Evolutionary conservation across 2,329 filamentous ascomycete species (phyloP).

Genomic region (Apiospora malaysiana): DNA sequence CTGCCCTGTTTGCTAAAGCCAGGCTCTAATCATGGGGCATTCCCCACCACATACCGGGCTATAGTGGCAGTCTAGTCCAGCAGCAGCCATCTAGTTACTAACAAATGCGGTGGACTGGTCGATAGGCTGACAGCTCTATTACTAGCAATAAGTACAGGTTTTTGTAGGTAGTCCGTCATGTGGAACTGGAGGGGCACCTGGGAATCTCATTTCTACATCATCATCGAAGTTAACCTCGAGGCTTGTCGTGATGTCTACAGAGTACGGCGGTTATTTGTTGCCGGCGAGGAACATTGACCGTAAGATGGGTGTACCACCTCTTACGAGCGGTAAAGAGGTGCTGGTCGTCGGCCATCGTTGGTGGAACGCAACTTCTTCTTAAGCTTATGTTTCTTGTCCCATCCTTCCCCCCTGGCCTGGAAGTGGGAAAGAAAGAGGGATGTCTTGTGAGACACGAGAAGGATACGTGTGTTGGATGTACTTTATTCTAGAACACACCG

Average conservation of each 20-base stretch:
- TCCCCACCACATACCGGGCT: slow-evolving; percentile 13
- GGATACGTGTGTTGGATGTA: slow-evolving; percentile 9
- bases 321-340: neutral
- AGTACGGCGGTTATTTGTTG: slow-evolving; percentile 5
- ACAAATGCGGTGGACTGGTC: slow-evolving; percentile 6
- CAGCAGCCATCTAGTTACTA: slow-evolving; percentile 8
- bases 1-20: slow-evolving; percentile 3
- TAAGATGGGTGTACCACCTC: slow-evolving; percentile 17
- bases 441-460: slow-evolving; percentile 11
- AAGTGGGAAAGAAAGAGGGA: slow-evolving; percentile 5
- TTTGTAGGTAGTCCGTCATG: slow-evolving; percentile 7
- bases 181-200: slow-evolving; percentile 18
- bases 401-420: neutral
- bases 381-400: slow-evolving; percentile 19
- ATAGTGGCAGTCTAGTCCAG: neutral
- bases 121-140: slow-evolving; percentile 14
- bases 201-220: slow-evolving; percentile 20
- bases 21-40: slow-evolving; percentile 11
- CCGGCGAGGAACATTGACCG: neutral
- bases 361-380: slow-evolving; percentile 13
- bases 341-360: neutral
- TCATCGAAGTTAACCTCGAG: slow-evolving; percentile 8
- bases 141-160: slow-evolving; percentile 5
- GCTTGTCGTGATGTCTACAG: slow-evolving; percentile 12
- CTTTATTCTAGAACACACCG: slow-evolving; percentile 16